Conservation (phyloP, 306 rosid species). For the Prunus fruticosa region DNA sequence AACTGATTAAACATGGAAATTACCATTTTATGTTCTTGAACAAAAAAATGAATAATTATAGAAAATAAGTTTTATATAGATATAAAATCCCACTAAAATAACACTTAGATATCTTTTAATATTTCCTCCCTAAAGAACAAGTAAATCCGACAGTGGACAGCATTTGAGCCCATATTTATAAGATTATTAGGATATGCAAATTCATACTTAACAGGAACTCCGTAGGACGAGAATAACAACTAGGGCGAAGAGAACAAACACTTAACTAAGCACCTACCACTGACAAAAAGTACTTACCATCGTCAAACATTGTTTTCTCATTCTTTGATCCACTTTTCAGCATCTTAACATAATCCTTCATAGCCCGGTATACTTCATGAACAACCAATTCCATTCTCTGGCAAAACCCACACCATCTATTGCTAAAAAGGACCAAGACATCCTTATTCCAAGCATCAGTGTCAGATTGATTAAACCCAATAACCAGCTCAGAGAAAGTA, state of each 20-base stretch:
- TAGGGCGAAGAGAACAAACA: not conserved
- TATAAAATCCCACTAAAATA: not conserved
- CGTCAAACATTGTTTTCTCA: slow-evolving; percentile 31
- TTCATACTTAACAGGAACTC: not conserved
- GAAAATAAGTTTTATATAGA: too few relatives aligned
- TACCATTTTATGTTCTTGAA: not conserved
- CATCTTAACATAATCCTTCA: slow-evolving; percentile 48
- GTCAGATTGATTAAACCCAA: slow-evolving; percentile 65
- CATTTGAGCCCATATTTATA: not conserved
- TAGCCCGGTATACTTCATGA: slow-evolving; percentile 71
- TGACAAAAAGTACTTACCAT: slow-evolving; percentile 40
- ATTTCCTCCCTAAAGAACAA: not conserved
- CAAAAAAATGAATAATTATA: not conserved
- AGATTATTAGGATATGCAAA: not conserved
- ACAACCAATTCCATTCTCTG: slow-evolving; percentile 86
- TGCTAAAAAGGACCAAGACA: slow-evolving; percentile 87
- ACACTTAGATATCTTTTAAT: not conserved
- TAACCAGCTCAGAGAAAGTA: slow-evolving; percentile 63
- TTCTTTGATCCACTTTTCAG: slow-evolving; percentile 45
- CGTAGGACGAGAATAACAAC: not conserved
- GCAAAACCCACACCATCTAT: slow-evolving; percentile 93
- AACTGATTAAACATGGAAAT: not conserved
- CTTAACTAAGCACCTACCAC: slow-evolving; percentile 8
- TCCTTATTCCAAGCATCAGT: slow-evolving; percentile 63
- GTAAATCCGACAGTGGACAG: not conserved